A percentile compares a stretch with the other conserved stretches of the same genome.
Evolutionary conservation across 352 stramenopile genomes (phyloP).

Genomic region (Globisporangium mamillatum): DNA sequence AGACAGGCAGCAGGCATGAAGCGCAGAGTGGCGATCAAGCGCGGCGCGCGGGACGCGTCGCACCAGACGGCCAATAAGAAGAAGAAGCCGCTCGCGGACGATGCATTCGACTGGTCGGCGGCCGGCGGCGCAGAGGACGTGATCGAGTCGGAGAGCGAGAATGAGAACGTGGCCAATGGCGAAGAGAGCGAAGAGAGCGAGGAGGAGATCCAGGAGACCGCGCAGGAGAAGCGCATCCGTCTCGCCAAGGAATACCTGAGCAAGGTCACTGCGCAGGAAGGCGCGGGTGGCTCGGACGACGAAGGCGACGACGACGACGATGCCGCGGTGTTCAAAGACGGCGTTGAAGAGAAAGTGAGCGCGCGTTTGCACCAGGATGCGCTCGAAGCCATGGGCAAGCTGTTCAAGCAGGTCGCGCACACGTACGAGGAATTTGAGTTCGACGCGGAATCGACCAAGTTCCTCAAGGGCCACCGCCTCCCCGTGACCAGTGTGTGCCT

Average conservation of each 20-base stretch:
- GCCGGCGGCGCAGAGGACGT: conserved; percentile 45
- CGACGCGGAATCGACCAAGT: conserved; percentile 70
- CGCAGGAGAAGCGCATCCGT: conserved; percentile 86
- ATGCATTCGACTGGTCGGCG: conserved; percentile 78
- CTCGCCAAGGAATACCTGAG: conserved; percentile 87
- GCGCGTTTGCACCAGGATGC: conserved; percentile 82
- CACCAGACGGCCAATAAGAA: conserved; percentile 56
- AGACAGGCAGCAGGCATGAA: conserved; percentile 18
- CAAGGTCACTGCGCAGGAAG: conserved; percentile 80
- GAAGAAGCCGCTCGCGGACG: conserved; percentile 55
- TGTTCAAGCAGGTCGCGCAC: conserved; percentile 83
- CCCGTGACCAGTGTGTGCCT: conserved; percentile 89
- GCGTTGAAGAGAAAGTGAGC: conserved; percentile 71
- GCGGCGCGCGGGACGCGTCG: conserved; percentile 30
- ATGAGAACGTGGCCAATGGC: conserved; percentile 31
- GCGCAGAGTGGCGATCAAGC: conserved; percentile 41
- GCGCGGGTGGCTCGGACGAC: conserved; percentile 25
- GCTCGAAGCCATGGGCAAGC: conserved; percentile 81
- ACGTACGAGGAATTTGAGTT: conserved; percentile 85
- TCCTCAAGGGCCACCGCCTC: conserved; percentile 71
- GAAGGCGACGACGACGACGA: conserved; percentile 46
- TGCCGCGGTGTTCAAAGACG: conserved; percentile 23
- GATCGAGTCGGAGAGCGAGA: conserved; percentile 75
- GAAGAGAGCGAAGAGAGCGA: conserved; percentile 50
- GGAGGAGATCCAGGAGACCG: conserved; percentile 69